Base-by-base conservation (phyloP, 108 stramenopile genomes). In the Cyclotella cryptica region DNA sequence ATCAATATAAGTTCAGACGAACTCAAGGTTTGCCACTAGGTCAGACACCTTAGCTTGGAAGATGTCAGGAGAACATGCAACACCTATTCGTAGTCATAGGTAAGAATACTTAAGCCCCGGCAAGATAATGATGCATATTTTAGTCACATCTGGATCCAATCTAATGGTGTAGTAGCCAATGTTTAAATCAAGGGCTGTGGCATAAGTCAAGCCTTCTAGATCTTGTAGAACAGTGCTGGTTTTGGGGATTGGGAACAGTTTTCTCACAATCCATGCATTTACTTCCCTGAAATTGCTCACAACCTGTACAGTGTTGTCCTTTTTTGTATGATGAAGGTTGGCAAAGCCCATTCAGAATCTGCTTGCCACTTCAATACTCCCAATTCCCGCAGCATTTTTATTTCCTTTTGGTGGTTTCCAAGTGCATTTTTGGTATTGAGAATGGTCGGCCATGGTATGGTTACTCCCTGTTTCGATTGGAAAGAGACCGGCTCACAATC, bases 141-240 rank as follows among this genome's bases (percentile, higher is more conserved):
- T 19, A 29, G 47, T 11, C 7, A 66, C 18, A 15, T 40, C 63
- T 17, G 51, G 58, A 12, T 52, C 45, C 26, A 88, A 47, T 29
- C 28, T 70, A n/a, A 88, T 60, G 42, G 54, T 46, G 55, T 83
- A 85, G 46, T 81, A 85, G 26, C 84, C 81, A 81, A 88, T 85
- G 53, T 49, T 76, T 0, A 88, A 45, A 65, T 88, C 88, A 6
- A 88, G 14, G 10, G 74, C 51, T 14, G 85, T 84, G 18, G 74
- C 83, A 72, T 66, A 88, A 12, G 39, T 70, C 45, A 83, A 88
- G 6, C 80, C 69, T 72, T 77, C 68, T 4, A 84, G n/a, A 47
- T 84, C 61, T 57, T 64, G 51, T 46, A 88, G 58, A 14, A 80
- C 22, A 17, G 81, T 80, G 15, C 28, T 39, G 40, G 2, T 35